Evolutionary conservation across 495 filamentous ascomycete genomes (phyloP), one percentile per base, ranked within the genome.

Genomic region (Aspergillus incahuasiensis): DNA sequence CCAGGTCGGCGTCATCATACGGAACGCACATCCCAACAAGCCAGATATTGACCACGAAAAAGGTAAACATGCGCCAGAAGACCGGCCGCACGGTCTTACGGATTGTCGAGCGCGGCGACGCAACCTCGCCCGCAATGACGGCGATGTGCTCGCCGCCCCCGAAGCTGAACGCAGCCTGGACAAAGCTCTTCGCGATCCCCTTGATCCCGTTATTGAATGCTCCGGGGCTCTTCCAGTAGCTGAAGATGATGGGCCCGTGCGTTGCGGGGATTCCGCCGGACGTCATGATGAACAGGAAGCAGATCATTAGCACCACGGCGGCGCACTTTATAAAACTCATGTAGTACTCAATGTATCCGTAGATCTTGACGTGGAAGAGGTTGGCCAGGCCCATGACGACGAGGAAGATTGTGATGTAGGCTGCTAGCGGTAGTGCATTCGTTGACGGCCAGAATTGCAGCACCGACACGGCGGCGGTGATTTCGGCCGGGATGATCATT

Each of bases 201-300:
- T 68, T 68, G 44, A 68, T 64, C 8, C 66, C 66, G 56, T 68
- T 68, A 3, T 64, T 68, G 49, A 68, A 64, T 0, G 66, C 66
- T 3, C 66, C 63, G 0, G 66, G 66, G 19, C 51, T 56, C 18
- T 63, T 66, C 66, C 66, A 68, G 28, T 64, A 68, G 3, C 44
- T 48, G 46, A 68, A 68, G 35, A 63, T 60, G 22, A 68, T 66
- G 0, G 66, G 63, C 0, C 66, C 66, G 19, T 63, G 52, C 0
- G 66, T 66, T 15, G 62, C 66, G 5, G 63, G 30, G 39, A 68
- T 68, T 0, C 66, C 63, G 7, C 66, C 66, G 1, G 63, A 68
- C 7, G 66, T 66, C 63, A 68, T 68, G 50, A 68, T 68, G 22
- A 68, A 63, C 62, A 68, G 61, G 52, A 68, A 68, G 47, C 57